Evolutionary conservation across 306 rosid genomes (phyloP).

Genomic region (Astragalus membranaceus): DNA sequence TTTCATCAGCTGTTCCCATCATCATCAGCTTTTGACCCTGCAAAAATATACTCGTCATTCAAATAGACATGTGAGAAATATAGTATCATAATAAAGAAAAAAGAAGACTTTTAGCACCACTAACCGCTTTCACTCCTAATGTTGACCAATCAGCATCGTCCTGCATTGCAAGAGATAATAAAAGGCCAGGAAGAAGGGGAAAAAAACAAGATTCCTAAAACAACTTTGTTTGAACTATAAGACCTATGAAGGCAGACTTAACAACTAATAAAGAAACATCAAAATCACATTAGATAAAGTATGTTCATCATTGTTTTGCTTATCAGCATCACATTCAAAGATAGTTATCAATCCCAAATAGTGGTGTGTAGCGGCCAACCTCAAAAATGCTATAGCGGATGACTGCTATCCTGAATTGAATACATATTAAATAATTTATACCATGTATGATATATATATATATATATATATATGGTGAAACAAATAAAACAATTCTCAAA

Average conservation of each 20-base stretch:
- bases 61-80: not conserved
- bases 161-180: constrained; percentile 35
- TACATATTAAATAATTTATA: too few relatives aligned
- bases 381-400: too few relatives aligned
- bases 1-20: constrained; percentile 99
- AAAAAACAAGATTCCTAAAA: not conserved
- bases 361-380: too few relatives aligned
- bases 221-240: not conserved
- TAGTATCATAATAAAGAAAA: not conserved
- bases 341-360: too few relatives aligned
- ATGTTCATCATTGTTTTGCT: not conserved
- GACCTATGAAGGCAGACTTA: not conserved
- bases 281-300: constrained; percentile 1
- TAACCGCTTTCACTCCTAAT: constrained; percentile 79
- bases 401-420: too few relatives aligned
- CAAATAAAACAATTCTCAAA: too few relatives aligned
- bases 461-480: too few relatives aligned
- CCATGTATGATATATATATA: too few relatives aligned
- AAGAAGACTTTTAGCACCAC: constrained; percentile 14
- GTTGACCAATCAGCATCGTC: constrained; percentile 91
- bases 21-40: constrained; percentile 99
- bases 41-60: constrained; percentile 13
- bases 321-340: not conserved
- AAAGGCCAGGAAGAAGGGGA: not conserved
- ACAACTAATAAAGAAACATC: not conserved